Evolutionary conservation across 2,329 filamentous ascomycete species (phyloP), one percentile per base, ranked within the genome.

Genomic region (Acephala macrosclerotiorum): DNA sequence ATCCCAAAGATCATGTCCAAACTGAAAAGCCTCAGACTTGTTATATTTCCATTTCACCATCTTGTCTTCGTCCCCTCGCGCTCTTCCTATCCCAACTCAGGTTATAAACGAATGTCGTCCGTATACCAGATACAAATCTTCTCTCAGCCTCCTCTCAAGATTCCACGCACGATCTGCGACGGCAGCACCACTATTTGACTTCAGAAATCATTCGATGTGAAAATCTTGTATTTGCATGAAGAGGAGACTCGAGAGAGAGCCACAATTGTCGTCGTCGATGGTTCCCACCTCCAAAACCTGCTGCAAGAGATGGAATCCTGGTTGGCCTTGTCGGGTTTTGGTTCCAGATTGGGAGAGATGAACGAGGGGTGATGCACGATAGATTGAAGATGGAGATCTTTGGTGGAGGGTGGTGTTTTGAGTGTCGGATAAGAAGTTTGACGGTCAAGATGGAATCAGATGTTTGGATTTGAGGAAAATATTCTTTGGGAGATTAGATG

Each of bases 1-100:
- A 68, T 81, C 75, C 66, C 77, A 76, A 35, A 69, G 60, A 49
- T 74, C 72, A 4, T 59, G 60, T 8, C 71, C 71, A 38, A 75
- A 72, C 29, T 64, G 66, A 38, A 73, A 66, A 25, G 62, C 36
- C 58, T 66, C 47, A n/a, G 33, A 40, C 4, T 26, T 47, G 33
- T 47, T 60, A n/a, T 40, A 33, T 25, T 42, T 63, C 18, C 49
- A 20, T 60, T 58, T 63, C 51, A 36, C 58, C 64, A 66, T 66
- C 18, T 60, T 33, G 49, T 38, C 47, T 16, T 22, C 36, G 11
- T 25, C 22, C 53, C 22, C 20, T 29, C 8, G 3, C 6, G n/a
- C 49, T 14, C 12, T 42, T 12, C 18, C 12, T 29, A 26, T 29
- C 12, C 25, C 14, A 18, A 26, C 22, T 33, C 20, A 16, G 45